Percentiles rank a stretch among this genome's conserved stretches.
Evolutionary conservation across 202 grass and related monocot species (phyloP).

Genomic region (Musa balbisiana): DNA sequence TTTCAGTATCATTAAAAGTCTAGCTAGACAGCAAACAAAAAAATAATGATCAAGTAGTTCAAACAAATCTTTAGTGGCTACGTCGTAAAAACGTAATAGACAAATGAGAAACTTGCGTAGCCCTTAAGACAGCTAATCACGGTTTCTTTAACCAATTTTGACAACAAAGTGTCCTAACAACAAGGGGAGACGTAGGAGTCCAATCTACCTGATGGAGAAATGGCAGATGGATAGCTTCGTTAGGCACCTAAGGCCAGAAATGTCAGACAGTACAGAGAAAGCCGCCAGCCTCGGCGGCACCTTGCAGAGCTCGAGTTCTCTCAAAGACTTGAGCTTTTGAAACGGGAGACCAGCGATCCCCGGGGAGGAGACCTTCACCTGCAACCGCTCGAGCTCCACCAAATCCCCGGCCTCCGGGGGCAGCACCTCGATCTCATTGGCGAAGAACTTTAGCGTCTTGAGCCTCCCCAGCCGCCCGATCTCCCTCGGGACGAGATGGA

Average conservation of each 20-base stretch:
- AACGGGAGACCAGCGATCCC: slow-evolving; percentile 52
- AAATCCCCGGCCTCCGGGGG: slow-evolving; percentile 57
- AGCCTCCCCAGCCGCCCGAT: slow-evolving; percentile 43
- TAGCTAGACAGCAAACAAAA: too few relatives aligned
- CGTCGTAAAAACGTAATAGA: too few relatives aligned
- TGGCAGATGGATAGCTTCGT: slow-evolving; percentile 79
- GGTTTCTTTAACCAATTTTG: too few relatives aligned
- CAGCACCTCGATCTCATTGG: slow-evolving; percentile 88
- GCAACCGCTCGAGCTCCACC: slow-evolving; percentile 61
- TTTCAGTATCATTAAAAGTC: too few relatives aligned
- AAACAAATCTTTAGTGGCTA: too few relatives aligned
- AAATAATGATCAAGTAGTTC: too few relatives aligned
- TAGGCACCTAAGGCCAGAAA: slow-evolving; percentile 54
- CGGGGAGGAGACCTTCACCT: slow-evolving; percentile 81
- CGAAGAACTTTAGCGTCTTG: slow-evolving; percentile 86
- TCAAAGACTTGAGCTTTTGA: slow-evolving; percentile 56
- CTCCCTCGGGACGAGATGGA: slow-evolving; percentile 54
- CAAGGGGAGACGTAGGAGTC: too few relatives aligned
- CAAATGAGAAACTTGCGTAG: too few relatives aligned
- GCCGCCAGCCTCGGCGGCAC: slow-evolving; percentile 60
- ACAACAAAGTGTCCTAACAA: too few relatives aligned
- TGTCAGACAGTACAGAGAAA: slow-evolving; percentile 67
- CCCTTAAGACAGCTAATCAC: too few relatives aligned
- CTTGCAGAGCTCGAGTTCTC: slow-evolving; percentile 76
- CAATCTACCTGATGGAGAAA: slow-evolving; percentile 65